A percentile compares a stretch with the other conserved stretches of the same genome.
Conservation (phyloP, 1,284 basidiomycete species). For the Apiotrichum veenhuisii region DNA sequence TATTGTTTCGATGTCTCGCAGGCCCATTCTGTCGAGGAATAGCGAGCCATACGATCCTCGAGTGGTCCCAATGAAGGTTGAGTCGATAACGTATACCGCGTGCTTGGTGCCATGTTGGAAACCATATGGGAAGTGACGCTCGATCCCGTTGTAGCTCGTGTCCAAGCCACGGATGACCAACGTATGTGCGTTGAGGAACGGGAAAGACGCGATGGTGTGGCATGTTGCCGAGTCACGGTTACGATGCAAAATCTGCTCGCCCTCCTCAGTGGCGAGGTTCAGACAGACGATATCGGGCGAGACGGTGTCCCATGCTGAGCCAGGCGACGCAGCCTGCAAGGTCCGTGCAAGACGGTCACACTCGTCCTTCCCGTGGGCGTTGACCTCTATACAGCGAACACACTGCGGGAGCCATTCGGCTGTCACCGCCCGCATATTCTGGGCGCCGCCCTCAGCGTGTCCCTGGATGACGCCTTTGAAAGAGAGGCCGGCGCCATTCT, state of each 20-base stretch:
- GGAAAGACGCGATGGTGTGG: background rate
- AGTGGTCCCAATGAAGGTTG: background rate
- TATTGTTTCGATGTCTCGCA: background rate
- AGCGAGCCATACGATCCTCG: no score
- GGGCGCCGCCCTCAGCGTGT: no score
- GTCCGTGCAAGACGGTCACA: background rate
- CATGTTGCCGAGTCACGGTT: background rate
- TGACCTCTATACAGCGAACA: background rate
- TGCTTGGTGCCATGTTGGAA: background rate
- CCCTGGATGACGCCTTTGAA: no score
- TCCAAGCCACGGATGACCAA: background rate
- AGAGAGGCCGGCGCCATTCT: no score
- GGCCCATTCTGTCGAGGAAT: background rate
- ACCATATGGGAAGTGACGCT: background rate
- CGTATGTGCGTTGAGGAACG: background rate
- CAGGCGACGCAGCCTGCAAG: no score
- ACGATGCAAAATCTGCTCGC: background rate
- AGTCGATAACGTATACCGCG: background rate
- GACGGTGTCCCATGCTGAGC: background rate
- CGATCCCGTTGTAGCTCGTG: background rate
- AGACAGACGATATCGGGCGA: background rate
- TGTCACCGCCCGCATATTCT: no score
- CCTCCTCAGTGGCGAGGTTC: background rate
- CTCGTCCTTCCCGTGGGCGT: background rate
- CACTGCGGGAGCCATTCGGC: constrained; percentile 1